phyloP scores from a whole-genome alignment of 805 yeast genomes.

The Ogataea henricii region DNA sequence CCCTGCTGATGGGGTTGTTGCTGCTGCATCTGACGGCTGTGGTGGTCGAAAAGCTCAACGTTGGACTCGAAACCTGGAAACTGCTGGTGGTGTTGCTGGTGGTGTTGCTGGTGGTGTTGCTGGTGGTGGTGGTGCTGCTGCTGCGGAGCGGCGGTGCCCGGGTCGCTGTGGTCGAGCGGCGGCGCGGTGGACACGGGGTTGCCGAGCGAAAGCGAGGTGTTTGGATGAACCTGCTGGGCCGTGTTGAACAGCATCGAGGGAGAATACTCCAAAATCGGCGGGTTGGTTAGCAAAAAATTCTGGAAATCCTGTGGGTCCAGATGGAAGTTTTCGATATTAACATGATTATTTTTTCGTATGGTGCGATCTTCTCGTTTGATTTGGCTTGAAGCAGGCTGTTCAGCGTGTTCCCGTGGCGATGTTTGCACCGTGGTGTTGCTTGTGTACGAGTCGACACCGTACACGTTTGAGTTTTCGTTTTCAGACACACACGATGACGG shows the following conservation, averaged over 20 bases:
- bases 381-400: neutral
- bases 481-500: neutral
- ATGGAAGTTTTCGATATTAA: slow-evolving; percentile 31
- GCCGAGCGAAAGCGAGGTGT: too few species aligned
- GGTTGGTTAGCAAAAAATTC: slow-evolving; percentile 37
- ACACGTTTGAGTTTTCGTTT: neutral
- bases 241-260: slow-evolving; percentile 13
- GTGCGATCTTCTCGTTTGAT: neutral
- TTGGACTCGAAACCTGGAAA: neutral
- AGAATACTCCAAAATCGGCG: slow-evolving; percentile 37
- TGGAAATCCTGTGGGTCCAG: slow-evolving; percentile 39
- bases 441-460: neutral
- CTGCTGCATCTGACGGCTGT: neutral
- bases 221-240: neutral
- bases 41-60: neutral
- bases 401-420: neutral
- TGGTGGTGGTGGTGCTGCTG: neutral
- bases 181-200: too few species aligned
- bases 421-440: neutral
- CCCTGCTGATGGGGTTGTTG: neutral
- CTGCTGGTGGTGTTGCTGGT: slow-evolving; percentile 6
- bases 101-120: slow-evolving; percentile 8
- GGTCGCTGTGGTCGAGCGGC: too few species aligned
- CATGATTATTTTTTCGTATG: neutral
- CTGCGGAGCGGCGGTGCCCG: too few species aligned